These are phyloP conservation scores for Fusarium albidum DNA, from an alignment of 2,329 filamentous ascomycete species.

Conservation along the genomic window DNA sequence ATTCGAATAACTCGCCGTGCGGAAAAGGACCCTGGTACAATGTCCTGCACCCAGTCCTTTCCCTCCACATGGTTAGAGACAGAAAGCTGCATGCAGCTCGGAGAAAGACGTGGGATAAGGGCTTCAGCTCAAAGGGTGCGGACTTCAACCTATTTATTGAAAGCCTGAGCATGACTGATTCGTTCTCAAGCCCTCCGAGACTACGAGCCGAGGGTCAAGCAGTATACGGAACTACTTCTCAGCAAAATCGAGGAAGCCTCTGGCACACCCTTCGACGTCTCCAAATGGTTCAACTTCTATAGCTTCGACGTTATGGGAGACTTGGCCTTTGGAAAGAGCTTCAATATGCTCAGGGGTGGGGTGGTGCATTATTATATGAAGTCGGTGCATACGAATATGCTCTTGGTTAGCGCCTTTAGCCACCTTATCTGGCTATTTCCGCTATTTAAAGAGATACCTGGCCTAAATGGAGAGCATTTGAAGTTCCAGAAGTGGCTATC, in stretches of 20 bases:
- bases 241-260: constrained; percentile 10
- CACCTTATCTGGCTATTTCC: constrained; percentile 16
- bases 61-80: constrained; percentile 8
- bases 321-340: constrained; percentile 47
- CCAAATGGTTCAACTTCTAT: constrained; percentile 47
- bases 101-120: constrained; percentile 29
- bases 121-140: constrained; percentile 25
- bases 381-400: constrained; percentile 10
- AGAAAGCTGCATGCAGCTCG: constrained; percentile 17
- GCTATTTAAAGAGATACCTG: constrained; percentile 14
- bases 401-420: constrained; percentile 11
- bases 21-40: constrained; percentile 26
- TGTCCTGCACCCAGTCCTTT: constrained; percentile 5
- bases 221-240: constrained; percentile 15
- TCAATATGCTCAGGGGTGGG: constrained; percentile 43
- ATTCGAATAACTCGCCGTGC: constrained; percentile 11
- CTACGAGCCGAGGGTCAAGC: constrained; percentile 15
- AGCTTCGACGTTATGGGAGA: constrained; percentile 52
- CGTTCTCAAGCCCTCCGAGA: constrained; percentile 7
- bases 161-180: background rate
- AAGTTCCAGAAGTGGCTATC: constrained; percentile 6
- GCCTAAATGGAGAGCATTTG: constrained; percentile 9
- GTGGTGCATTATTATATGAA: constrained; percentile 15
- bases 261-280: constrained; percentile 35
- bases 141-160: too few species aligned